Conservation (phyloP, 352 stramenopile genomes). For the Pythium sukuiense region DNA sequence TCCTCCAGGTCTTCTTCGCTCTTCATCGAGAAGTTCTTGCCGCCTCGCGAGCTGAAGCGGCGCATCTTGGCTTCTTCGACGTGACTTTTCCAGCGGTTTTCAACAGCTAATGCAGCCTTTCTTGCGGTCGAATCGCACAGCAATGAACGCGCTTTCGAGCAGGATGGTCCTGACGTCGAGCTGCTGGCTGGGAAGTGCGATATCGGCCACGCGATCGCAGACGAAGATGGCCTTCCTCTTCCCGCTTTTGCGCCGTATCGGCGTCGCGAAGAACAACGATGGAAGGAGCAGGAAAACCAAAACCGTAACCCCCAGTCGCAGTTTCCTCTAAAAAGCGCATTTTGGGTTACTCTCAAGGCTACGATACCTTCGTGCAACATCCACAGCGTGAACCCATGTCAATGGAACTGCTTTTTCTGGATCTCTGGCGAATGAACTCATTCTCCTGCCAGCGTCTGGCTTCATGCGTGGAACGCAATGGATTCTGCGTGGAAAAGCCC, state of each 20-base stretch:
- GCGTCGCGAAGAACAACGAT: slow-evolving; percentile 19
- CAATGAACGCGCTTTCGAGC: not conserved
- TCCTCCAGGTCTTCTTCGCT: slow-evolving; percentile 84
- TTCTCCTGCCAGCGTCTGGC: not conserved
- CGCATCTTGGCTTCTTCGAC: slow-evolving; percentile 15
- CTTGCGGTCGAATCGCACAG: not conserved
- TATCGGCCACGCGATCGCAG: slow-evolving; percentile 15
- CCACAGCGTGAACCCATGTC: not conserved
- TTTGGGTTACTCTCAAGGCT: not conserved
- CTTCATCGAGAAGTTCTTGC: slow-evolving; percentile 79
- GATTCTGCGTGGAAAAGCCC: not conserved
- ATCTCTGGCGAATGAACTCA: slow-evolving; percentile 2
- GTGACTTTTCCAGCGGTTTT: not conserved
- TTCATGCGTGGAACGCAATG: not conserved
- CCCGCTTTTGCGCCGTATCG: not conserved
- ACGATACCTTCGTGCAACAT: not conserved
- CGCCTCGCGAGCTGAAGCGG: slow-evolving; percentile 26
- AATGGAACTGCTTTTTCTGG: not conserved
- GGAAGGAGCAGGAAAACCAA: slow-evolving; percentile 2
- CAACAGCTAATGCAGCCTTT: not conserved
- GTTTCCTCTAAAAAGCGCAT: not conserved
- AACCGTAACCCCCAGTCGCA: not conserved
- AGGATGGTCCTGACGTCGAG: not conserved
- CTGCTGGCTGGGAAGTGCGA: not conserved
- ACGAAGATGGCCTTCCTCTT: not conserved